Conservation (phyloP, 208 protist species). For the Phytomonas sp. region DNA sequence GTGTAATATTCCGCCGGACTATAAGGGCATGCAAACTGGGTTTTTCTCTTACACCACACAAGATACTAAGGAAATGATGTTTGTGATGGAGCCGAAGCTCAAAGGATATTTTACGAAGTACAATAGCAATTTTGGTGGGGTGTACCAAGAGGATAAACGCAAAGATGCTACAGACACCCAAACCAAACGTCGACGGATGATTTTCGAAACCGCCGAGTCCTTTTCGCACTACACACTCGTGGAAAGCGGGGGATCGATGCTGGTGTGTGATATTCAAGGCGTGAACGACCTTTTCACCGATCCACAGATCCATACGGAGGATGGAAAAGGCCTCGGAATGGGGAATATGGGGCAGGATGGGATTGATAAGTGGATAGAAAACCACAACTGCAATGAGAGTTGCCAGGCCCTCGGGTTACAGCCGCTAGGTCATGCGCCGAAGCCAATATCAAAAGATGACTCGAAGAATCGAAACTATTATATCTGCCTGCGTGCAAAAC, state of each 20-base stretch:
- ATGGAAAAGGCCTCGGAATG: constrained; percentile 70
- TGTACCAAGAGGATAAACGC: constrained; percentile 60
- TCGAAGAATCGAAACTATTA: constrained; percentile 32
- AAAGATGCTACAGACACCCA: constrained; percentile 28
- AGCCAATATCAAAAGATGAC: not conserved
- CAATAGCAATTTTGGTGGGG: constrained; percentile 85
- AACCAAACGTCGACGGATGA: constrained; percentile 30
- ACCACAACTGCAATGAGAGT: constrained; percentile 66
- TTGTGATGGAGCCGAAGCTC: constrained; percentile 87
- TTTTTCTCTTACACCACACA: constrained; percentile 75
- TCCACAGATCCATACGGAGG: constrained; percentile 78
- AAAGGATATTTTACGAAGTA: constrained; percentile 80
- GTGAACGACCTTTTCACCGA: constrained; percentile 78
- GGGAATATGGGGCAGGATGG: constrained; percentile 79
- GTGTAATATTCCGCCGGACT: constrained; percentile 38
- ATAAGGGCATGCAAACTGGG: constrained; percentile 29
- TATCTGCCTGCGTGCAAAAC: constrained; percentile 35
- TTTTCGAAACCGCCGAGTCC: constrained; percentile 76
- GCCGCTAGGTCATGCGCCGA: constrained; percentile 19
- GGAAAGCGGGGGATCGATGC: constrained; percentile 56
- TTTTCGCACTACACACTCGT: constrained; percentile 81
- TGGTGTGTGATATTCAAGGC: constrained; percentile 78
- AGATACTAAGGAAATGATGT: constrained; percentile 61
- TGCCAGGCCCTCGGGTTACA: constrained; percentile 54
- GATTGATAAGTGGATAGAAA: constrained; percentile 70